These are phyloP conservation scores for Coccinonectria pachysandricola DNA, from an alignment of 2,329 filamentous ascomycete genomes.

Conservation along the genomic window DNA sequence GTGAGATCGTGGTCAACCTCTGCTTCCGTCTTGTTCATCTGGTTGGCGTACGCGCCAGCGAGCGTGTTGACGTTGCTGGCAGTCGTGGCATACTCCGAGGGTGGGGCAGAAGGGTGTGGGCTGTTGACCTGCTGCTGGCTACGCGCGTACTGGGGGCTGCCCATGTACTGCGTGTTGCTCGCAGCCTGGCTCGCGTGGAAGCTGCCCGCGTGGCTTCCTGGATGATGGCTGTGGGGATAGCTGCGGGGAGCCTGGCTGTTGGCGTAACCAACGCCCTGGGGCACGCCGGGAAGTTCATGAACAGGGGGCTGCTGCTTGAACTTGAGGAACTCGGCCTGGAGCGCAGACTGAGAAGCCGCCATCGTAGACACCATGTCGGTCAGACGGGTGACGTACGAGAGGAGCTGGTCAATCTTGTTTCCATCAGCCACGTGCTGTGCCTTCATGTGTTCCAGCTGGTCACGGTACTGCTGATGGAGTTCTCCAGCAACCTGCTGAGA, in stretches of 20 bases:
- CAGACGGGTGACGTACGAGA: conserved; percentile 54
- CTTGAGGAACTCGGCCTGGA: conserved; percentile 55
- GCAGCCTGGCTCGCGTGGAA: conserved; percentile 24
- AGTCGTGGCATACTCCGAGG: conserved; percentile 25
- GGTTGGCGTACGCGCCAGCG: conserved; percentile 25
- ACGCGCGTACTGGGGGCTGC: conserved; percentile 28
- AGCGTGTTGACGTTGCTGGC: conserved; percentile 24
- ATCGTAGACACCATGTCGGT: conserved; percentile 60
- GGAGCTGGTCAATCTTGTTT: conserved; percentile 64
- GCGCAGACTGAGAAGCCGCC: conserved; percentile 56
- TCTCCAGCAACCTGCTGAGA: conserved; percentile 59
- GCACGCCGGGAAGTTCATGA: conserved; percentile 30
- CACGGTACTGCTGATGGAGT: conserved; percentile 51
- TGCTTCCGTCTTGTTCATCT: conserved; percentile 25
- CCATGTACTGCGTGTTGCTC: conserved; percentile 25
- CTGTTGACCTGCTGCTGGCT: conserved; percentile 23
- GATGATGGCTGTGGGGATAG: conserved; percentile 18
- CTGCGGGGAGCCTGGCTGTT: conserved; percentile 18
- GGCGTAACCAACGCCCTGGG: conserved; percentile 11
- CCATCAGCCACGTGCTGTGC: conserved; percentile 40
- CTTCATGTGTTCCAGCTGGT: conserved; percentile 40
- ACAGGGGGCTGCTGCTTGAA: conserved; percentile 39
- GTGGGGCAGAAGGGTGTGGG: conserved; percentile 22
- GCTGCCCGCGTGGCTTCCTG: conserved; percentile 23
- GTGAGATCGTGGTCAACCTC: conserved; percentile 41